phyloP scores from a whole-genome alignment of 768 basidiomycete species.

The Aureoboletus auriporus region DNA sequence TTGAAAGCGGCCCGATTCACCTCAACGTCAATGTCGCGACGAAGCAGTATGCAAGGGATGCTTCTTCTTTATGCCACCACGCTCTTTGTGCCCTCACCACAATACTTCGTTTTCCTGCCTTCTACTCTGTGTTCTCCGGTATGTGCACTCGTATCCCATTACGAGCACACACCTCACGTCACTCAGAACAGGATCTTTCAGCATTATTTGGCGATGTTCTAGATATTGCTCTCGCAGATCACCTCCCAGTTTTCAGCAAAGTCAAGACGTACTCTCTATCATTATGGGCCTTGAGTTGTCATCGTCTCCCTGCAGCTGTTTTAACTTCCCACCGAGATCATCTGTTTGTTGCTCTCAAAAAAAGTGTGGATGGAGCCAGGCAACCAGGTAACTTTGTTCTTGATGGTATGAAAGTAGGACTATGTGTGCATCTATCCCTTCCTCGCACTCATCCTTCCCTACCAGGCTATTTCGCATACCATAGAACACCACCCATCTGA shows the following conservation, averaged over 20 bases:
- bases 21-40: conserved; percentile 31
- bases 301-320: conserved; percentile 43
- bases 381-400: conserved; percentile 12
- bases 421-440: background rate
- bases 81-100: conserved; percentile 50
- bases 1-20: no score
- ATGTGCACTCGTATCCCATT: conserved; percentile 18
- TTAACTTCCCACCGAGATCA: conserved; percentile 30
- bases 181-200: conserved; percentile 41
- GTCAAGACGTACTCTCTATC: conserved; percentile 45
- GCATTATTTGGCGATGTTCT: conserved; percentile 44
- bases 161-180: background rate
- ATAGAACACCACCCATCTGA: conserved; percentile 12
- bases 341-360: conserved; percentile 34
- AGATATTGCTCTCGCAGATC: conserved; percentile 33
- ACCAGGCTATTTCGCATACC: conserved; percentile 24
- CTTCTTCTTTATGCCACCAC: conserved; percentile 46
- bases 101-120: conserved; percentile 44
- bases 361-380: conserved; percentile 31
- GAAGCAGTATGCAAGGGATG: conserved; percentile 37
- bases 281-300: conserved; percentile 46
- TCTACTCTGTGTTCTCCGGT: conserved; percentile 51
- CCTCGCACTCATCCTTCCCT: conserved; percentile 3
- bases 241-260: conserved; percentile 36
- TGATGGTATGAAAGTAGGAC: conserved; percentile 29